Evolutionary conservation across 169 alveolate genomes (phyloP).

Genomic region (Babesia divergens): DNA sequence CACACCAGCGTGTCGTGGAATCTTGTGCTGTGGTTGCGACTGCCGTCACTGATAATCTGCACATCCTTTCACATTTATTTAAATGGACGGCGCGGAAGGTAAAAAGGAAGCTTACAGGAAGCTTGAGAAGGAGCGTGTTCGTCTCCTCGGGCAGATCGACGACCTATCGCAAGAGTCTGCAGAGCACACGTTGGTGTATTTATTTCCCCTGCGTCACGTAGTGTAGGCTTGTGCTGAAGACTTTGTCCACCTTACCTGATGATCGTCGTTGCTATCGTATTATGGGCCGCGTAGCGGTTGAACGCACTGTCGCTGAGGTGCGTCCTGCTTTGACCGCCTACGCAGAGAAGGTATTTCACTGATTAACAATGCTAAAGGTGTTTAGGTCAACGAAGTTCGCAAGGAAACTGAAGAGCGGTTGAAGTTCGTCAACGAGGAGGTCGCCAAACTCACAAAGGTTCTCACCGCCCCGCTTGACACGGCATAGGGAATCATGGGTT

Average conservation of each 20-base stretch:
- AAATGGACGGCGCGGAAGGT: slow-evolving; percentile 42
- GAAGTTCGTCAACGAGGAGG: slow-evolving; percentile 36
- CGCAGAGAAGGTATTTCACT: slow-evolving; percentile 36
- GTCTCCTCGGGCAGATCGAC: slow-evolving; percentile 60
- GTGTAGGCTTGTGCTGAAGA: slow-evolving; percentile 81
- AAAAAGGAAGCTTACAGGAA: slow-evolving; percentile 42
- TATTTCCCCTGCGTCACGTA: not conserved
- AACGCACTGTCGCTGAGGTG: slow-evolving; percentile 85
- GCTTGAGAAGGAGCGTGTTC: slow-evolving; percentile 52
- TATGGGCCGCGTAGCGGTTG: slow-evolving; percentile 87
- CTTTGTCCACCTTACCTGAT: slow-evolving; percentile 76
- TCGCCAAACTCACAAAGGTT: slow-evolving; percentile 27
- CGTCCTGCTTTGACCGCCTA: slow-evolving; percentile 71
- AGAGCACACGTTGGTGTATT: slow-evolving; percentile 75
- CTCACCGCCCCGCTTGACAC: not conserved
- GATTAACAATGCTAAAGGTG: not conserved
- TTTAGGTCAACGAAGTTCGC: slow-evolving; percentile 41
- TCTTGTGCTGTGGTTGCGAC: not conserved
- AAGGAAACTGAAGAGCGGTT: slow-evolving; percentile 15
- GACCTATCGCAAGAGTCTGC: slow-evolving; percentile 83
- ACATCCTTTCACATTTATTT: not conserved
- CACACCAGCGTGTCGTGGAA: not conserved
- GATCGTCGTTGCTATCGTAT: slow-evolving; percentile 86
- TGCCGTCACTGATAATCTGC: too few relatives aligned
- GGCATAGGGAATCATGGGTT: not conserved